Base-by-base conservation (phyloP, 2,329 filamentous ascomycete genomes). In the Verruconis gallopava region DNA sequence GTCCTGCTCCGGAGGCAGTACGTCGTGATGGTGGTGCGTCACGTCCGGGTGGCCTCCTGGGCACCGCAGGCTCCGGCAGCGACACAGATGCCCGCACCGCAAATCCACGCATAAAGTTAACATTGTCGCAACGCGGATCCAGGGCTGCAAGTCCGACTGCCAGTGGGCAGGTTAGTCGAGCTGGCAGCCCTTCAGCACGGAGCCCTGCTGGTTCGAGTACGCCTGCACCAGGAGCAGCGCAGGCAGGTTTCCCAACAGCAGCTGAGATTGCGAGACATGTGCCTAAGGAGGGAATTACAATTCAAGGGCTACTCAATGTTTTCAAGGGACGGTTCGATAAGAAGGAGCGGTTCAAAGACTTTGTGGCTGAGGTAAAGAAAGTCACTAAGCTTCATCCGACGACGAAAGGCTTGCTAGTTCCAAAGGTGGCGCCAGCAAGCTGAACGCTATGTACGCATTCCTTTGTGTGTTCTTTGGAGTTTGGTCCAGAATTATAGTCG, bases 31-130 rank as follows among this genome's bases (percentile, higher is more conserved):
- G 45, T 54, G 50, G 48, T 3, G 42, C 50, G 5, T 45, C 52
- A 53, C 46, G 46, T 37, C 42, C 49, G 13, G 3, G 25, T 30
- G 12, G n/a, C 39, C 3, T 32, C 44, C 13, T 43, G 34, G 52
- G 50, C 43, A 68, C 62, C 38, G 71, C 71, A 37, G 76, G 73
- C 28, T 78, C 77, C 37, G 73, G 73, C 42, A 85, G 80, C 49
- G 82, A 86, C 49, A 81, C 77, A 17, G 81, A 85, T 55, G 78
- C 69, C 30, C 77, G 76, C 25, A 77, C 80, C 52, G 78, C 65
- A 43, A 63, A 62, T 40, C 71, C 68, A 50, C 75, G 72, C 56
- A 58, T 76, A 40, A 63, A 66, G 44, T 60, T 66, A 40, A 62
- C 67, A 15, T 64, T 61, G 37, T 72, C 43, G 48, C 59, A 35